phyloP scores from a whole-genome alignment of 169 alveolate genomes.

The Cryptosporidium bovis region DNA sequence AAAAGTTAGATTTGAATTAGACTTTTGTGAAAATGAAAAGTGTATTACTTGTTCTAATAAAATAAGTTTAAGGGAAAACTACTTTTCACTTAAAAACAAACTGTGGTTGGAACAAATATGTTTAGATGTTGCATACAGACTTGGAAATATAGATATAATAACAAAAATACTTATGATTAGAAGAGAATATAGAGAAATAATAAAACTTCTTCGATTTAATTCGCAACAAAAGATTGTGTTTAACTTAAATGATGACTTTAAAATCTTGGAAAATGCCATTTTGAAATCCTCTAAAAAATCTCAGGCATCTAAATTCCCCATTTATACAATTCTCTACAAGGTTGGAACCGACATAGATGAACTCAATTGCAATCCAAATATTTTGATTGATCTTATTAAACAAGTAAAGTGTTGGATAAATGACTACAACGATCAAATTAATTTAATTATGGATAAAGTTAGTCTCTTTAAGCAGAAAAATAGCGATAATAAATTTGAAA shows the following conservation, averaged over 20 bases:
- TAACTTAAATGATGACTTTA: background rate
- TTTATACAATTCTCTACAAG: slow-evolving; percentile 20
- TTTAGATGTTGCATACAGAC: slow-evolving; percentile 46
- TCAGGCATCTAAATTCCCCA: slow-evolving; percentile 41
- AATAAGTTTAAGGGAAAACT: background rate
- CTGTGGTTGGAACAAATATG: slow-evolving; percentile 57
- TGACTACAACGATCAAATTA: slow-evolving; percentile 17
- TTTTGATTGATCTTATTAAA: slow-evolving; percentile 18
- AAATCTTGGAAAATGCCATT: slow-evolving; percentile 9
- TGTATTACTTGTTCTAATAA: background rate
- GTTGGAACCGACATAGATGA: slow-evolving; percentile 35
- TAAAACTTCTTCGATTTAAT: slow-evolving; percentile 3
- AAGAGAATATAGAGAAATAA: slow-evolving; percentile 55
- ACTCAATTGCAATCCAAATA: slow-evolving; percentile 13
- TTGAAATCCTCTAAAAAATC: slow-evolving; percentile 10
- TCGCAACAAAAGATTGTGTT: slow-evolving; percentile 7
- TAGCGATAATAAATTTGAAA: background rate
- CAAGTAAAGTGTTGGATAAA: slow-evolving; percentile 22
- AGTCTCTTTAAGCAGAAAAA: background rate
- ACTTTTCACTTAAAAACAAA: slow-evolving; percentile 15
- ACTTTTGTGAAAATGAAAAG: background rate
- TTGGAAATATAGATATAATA: slow-evolving; percentile 15
- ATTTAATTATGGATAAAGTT: slow-evolving; percentile 1
- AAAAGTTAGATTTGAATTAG: background rate
- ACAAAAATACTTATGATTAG: slow-evolving; percentile 6